Conservation (phyloP, 345 rosid genomes). For the Lumnitzera littorea region DNA sequence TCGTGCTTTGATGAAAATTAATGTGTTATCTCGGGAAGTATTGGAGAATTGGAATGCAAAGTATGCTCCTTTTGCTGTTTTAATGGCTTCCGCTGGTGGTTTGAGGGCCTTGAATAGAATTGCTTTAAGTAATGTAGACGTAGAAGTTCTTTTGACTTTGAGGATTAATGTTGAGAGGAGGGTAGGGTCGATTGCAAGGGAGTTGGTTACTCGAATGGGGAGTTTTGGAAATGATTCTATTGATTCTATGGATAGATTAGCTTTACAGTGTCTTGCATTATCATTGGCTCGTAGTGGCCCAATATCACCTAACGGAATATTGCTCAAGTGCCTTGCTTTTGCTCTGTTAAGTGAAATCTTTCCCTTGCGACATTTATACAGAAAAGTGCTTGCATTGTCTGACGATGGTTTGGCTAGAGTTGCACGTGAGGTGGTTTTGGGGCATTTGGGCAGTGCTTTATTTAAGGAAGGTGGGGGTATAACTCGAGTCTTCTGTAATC, state of each 20-base stretch:
- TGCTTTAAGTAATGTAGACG: constrained; percentile 24
- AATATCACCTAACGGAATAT: constrained; percentile 39
- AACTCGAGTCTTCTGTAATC: constrained; percentile 73
- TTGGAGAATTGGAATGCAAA: constrained; percentile 36
- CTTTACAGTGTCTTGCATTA: constrained; percentile 58
- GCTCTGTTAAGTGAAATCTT: constrained; percentile 63
- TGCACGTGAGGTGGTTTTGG: constrained; percentile 29
- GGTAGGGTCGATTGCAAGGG: constrained; percentile 36
- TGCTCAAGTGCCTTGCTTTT: constrained; percentile 56
- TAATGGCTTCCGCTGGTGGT: constrained; percentile 74
- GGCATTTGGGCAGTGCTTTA: constrained; percentile 45
- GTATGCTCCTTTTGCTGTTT: constrained; percentile 39
- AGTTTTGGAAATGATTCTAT: constrained; percentile 12
- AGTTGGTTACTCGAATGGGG: constrained; percentile 33
- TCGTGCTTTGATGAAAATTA: constrained; percentile 33
- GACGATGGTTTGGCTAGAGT: constrained; percentile 19
- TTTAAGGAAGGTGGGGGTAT: constrained; percentile 80
- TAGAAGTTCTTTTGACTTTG: constrained; percentile 33
- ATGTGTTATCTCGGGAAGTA: constrained; percentile 24
- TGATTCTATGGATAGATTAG: constrained; percentile 25
- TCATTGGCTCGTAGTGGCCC: constrained; percentile 75
- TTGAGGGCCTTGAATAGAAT: constrained; percentile 54
- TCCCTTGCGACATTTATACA: constrained; percentile 50
- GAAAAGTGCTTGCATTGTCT: constrained; percentile 26
- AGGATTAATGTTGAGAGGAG: constrained; percentile 51